A percentile compares a stretch with the other conserved stretches of the same genome.
These are phyloP conservation scores for Zygosaccharomyces sapae DNA, from an alignment of 1,139 yeast genomes.

Conservation along the genomic window DNA sequence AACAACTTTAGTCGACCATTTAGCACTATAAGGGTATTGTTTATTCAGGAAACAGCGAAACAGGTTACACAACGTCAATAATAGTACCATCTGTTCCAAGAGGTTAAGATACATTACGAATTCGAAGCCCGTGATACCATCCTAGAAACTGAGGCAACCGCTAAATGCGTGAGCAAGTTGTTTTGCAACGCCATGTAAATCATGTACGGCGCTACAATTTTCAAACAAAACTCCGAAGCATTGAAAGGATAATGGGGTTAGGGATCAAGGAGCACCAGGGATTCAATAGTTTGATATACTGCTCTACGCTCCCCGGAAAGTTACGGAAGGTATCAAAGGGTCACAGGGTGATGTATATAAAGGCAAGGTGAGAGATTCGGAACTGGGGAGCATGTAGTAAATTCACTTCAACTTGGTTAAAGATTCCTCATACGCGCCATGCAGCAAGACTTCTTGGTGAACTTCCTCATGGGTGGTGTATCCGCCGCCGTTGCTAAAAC, in stretches of 20 bases:
- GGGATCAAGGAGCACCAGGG: background rate
- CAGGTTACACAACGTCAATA: too few relatives aligned
- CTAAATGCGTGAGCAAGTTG: too few relatives aligned
- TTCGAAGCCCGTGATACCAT: too few relatives aligned
- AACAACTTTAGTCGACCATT: too few relatives aligned
- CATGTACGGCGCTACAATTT: background rate
- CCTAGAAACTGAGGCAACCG: too few relatives aligned
- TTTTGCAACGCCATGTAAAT: too few relatives aligned
- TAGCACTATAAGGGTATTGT: too few relatives aligned
- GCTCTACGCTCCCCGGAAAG: background rate
- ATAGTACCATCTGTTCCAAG: too few relatives aligned
- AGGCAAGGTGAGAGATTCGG: background rate
- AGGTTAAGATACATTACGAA: too few relatives aligned
- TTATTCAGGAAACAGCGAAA: too few relatives aligned
- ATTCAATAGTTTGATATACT: background rate
- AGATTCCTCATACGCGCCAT: background rate
- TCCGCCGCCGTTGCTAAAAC: constrained; percentile 84
- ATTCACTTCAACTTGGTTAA: background rate
- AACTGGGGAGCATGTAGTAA: background rate
- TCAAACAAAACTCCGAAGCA: background rate
- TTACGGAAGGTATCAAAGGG: background rate
- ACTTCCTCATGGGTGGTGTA: constrained; percentile 76
- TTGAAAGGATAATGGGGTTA: background rate
- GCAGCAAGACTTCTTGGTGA: constrained; percentile 26
- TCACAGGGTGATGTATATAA: background rate